Evolutionary conservation across 495 filamentous ascomycete genomes (phyloP).

Genomic region (Lindgomyces ingoldianus): DNA sequence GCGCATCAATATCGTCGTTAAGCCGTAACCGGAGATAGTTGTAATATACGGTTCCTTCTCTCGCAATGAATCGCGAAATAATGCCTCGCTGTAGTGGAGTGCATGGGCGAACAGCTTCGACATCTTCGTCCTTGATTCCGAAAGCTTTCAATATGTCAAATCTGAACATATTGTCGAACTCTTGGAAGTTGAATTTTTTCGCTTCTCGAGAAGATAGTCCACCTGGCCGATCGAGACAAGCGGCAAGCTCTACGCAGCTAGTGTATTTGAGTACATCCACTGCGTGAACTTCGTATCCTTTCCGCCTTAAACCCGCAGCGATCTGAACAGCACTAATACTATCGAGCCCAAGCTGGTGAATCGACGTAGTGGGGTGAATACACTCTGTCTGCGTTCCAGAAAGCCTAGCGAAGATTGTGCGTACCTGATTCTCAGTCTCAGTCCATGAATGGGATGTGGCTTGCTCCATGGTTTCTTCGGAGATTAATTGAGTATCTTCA

Average conservation of each 20-base stretch:
- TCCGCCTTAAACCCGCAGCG: constrained; percentile 39
- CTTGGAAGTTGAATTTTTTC: constrained; percentile 37
- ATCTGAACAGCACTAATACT: constrained; percentile 51
- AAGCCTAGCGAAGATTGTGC: constrained; percentile 59
- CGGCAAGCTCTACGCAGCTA: constrained; percentile 53
- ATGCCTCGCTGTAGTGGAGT: constrained; percentile 66
- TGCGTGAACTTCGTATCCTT: constrained; percentile 53
- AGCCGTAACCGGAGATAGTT: constrained; percentile 59
- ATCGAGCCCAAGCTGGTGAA: constrained; percentile 49
- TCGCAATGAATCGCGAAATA: constrained; percentile 45
- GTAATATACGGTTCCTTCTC: constrained; percentile 58
- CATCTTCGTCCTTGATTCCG: constrained; percentile 3
- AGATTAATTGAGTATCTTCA: neutral
- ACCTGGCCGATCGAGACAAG: constrained; percentile 29
- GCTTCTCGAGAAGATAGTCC: neutral
- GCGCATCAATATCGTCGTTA: neutral
- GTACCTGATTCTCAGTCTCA: constrained; percentile 51
- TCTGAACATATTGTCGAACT: constrained; percentile 51
- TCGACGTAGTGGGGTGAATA: constrained; percentile 42
- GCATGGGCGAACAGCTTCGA: constrained; percentile 61
- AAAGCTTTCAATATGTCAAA: constrained; percentile 21
- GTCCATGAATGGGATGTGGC: constrained; percentile 49
- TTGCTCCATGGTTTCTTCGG: neutral
- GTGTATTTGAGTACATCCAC: constrained; percentile 69
- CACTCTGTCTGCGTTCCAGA: constrained; percentile 38